Percentiles rank a stretch among this genome's conserved stretches.
Evolutionary conservation across 2,329 filamentous ascomycete genomes (phyloP).

Genomic region (Cladobotryum mycophilum): DNA sequence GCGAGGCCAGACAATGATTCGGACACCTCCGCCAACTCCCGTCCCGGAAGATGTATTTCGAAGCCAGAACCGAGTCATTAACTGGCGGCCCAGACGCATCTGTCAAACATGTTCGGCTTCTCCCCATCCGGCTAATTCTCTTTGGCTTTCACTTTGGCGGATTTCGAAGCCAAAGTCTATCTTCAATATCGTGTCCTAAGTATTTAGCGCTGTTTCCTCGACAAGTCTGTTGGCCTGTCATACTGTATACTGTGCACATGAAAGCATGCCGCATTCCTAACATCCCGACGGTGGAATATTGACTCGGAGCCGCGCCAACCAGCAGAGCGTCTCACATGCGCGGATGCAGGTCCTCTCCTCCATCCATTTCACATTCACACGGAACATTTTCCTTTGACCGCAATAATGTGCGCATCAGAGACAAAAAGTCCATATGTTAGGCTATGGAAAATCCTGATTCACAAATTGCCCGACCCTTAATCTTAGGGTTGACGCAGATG

Average conservation of each 20-base stretch:
- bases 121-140: background rate
- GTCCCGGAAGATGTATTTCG: background rate
- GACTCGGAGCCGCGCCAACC: background rate
- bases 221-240: too few relatives aligned
- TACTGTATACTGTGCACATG: background rate
- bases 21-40: background rate
- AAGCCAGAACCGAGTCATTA: background rate
- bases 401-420: background rate
- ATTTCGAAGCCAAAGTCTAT: background rate
- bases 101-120: background rate
- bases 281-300: too few relatives aligned
- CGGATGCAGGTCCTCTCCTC: background rate
- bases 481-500: too few relatives aligned
- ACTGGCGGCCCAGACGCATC: background rate
- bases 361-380: background rate
- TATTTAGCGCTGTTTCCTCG: too few relatives aligned
- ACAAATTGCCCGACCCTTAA: too few relatives aligned
- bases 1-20: too few relatives aligned
- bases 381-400: too few relatives aligned
- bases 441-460: too few relatives aligned
- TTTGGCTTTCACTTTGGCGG: background rate
- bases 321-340: background rate
- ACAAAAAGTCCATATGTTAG: background rate
- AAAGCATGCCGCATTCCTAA: background rate
- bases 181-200: too few relatives aligned